A percentile compares a stretch with the other conserved stretches of the same genome.
These are phyloP conservation scores for Pyrus pyrifolia DNA, from an alignment of 306 rosid species.

Conservation along the genomic window DNA sequence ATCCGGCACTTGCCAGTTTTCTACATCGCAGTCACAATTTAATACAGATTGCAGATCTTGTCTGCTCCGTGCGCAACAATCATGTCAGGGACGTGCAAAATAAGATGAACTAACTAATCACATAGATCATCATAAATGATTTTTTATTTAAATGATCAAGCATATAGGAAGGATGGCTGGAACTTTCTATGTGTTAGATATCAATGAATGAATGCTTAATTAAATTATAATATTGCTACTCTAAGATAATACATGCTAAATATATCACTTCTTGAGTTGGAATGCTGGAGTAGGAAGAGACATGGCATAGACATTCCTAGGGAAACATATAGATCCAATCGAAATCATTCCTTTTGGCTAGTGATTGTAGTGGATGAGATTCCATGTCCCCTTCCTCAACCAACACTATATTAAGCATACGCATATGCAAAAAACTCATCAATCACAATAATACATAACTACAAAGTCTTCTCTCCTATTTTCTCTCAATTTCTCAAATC, in stretches of 20 bases:
- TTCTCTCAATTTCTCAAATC: not conserved
- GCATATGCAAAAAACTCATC: not conserved
- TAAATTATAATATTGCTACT: not conserved
- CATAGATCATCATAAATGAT: not conserved
- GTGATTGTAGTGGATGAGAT: constrained; percentile 13
- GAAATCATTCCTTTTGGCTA: not conserved
- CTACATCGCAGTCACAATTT: not conserved
- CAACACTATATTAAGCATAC: not conserved
- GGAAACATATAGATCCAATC: not conserved
- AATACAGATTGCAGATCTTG: not conserved
- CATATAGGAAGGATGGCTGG: not conserved
- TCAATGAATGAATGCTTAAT: not conserved
- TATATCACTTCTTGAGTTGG: not conserved
- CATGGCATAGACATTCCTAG: not conserved
- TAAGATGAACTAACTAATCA: not conserved
- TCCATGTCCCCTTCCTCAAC: constrained; percentile 21
- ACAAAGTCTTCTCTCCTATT: not conserved
- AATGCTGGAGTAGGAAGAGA: not conserved
- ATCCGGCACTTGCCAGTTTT: not conserved
- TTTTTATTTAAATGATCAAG: not conserved
- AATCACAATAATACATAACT: not conserved
- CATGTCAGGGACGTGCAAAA: not conserved
- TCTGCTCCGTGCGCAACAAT: not conserved
- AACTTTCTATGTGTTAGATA: not conserved
- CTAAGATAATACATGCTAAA: too few relatives aligned